These are phyloP conservation scores for Fomitopsis serialis DNA, from an alignment of 768 basidiomycete genomes.

Conservation along the genomic window DNA sequence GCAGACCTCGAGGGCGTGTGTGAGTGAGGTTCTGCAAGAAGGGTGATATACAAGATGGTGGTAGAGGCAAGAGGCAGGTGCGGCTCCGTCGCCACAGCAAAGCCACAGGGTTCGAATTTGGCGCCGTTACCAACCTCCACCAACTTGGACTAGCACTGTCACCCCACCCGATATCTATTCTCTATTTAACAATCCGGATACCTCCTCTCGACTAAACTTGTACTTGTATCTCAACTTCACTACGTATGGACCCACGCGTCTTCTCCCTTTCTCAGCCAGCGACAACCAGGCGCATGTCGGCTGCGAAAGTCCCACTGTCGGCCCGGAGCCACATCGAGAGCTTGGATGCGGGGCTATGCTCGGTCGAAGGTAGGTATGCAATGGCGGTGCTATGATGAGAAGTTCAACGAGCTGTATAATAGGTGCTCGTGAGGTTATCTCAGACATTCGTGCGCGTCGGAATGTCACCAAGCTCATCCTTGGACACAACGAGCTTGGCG, in stretches of 20 bases:
- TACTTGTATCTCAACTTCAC: background rate
- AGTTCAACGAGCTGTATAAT: background rate
- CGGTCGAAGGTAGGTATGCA: conserved; percentile 11
- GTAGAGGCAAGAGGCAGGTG: background rate
- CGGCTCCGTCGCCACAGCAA: background rate
- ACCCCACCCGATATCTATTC: background rate
- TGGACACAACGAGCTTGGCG: conserved; percentile 50
- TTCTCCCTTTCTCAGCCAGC: background rate
- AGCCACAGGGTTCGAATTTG: background rate
- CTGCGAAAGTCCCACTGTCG: conserved; percentile 14
- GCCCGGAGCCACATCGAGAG: conserved; percentile 16
- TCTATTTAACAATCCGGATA: background rate
- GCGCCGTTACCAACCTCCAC: background rate
- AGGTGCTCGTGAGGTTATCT: conserved; percentile 51
- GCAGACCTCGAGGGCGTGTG: background rate
- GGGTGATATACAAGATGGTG: background rate
- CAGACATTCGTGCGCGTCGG: conserved; percentile 38
- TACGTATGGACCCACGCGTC: background rate
- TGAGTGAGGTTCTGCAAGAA: background rate
- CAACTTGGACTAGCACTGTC: background rate
- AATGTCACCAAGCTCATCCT: conserved; percentile 48
- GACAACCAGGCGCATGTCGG: conserved; percentile 1
- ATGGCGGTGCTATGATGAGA: background rate
- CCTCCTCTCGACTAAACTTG: background rate
- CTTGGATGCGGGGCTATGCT: conserved; percentile 15